Percentiles rank a stretch among this genome's conserved stretches.
phyloP scores from a whole-genome alignment of 139 green algal species.

The Chloropicon primus region DNA sequence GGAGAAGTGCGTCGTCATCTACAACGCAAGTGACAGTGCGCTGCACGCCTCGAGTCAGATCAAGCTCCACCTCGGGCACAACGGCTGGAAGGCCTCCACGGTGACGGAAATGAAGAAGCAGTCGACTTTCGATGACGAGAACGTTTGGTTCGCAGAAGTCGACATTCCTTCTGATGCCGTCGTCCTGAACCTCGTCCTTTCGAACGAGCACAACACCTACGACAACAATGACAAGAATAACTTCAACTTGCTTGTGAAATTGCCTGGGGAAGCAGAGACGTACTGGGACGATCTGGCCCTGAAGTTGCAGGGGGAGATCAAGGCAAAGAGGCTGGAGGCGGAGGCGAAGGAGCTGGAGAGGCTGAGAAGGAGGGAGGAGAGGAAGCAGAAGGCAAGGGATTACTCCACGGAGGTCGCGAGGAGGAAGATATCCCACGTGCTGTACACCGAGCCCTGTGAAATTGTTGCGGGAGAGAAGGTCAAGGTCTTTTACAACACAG shows the following conservation, averaged over 20 bases:
- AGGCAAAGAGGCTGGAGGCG: background rate
- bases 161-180: slow-evolving; percentile 34
- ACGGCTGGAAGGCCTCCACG: slow-evolving; percentile 11
- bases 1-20: background rate
- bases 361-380: slow-evolving; percentile 6
- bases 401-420: slow-evolving; percentile 4
- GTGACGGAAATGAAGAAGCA: slow-evolving; percentile 1
- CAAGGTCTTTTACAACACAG: slow-evolving; percentile 90
- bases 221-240: slow-evolving; percentile 63
- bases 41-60: background rate
- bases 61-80: slow-evolving; percentile 10
- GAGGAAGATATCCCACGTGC: slow-evolving; percentile 31
- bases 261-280: slow-evolving; percentile 1
- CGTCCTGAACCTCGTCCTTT: slow-evolving; percentile 59
- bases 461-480: slow-evolving; percentile 23
- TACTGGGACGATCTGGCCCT: slow-evolving; percentile 15
- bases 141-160: slow-evolving; percentile 36
- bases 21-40: background rate
- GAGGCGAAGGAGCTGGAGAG: background rate
- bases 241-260: slow-evolving; percentile 18
- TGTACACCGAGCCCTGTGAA: slow-evolving; percentile 56
- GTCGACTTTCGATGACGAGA: slow-evolving; percentile 2
- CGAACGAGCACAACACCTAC: slow-evolving; percentile 42
- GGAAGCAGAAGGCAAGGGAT: slow-evolving; percentile 21
- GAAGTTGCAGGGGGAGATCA: slow-evolving; percentile 11